Evolutionary conservation across 768 basidiomycete species (phyloP).

Genomic region (Trametes cingulata): DNA sequence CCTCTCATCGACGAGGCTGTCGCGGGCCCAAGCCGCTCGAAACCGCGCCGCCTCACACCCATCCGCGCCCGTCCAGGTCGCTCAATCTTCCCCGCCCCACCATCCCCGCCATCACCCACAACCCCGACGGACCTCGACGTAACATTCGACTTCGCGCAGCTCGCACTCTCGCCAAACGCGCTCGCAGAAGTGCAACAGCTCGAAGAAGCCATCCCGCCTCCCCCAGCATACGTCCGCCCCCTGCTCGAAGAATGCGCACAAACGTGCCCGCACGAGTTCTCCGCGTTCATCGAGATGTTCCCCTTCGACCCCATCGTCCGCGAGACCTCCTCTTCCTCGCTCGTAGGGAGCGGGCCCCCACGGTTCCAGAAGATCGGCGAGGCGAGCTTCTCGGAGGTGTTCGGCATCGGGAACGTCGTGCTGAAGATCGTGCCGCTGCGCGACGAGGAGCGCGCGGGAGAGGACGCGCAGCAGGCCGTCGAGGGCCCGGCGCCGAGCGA

Average conservation of each 20-base stretch:
- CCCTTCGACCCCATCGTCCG: slow-evolving; percentile 71
- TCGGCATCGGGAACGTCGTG: slow-evolving; percentile 86
- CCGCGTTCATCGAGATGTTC: slow-evolving; percentile 80
- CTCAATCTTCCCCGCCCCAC: slow-evolving; percentile 37
- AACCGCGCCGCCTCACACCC: slow-evolving; percentile 67
- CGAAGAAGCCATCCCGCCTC: slow-evolving; percentile 23
- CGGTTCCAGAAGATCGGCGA: slow-evolving; percentile 88
- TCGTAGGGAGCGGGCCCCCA: slow-evolving; percentile 25
- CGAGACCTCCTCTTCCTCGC: slow-evolving; percentile 25
- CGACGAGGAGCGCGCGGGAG: slow-evolving; percentile 41
- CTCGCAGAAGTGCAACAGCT: slow-evolving; percentile 18
- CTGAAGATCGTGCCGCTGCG: slow-evolving; percentile 84
- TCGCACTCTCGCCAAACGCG: slow-evolving; percentile 37
- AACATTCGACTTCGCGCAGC: slow-evolving; percentile 47
- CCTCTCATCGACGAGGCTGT: slow-evolving; percentile 4
- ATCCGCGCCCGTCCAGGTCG: slow-evolving; percentile 50
- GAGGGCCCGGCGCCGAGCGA: slow-evolving; percentile 73
- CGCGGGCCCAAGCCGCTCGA: slow-evolving; percentile 29
- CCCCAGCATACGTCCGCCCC: slow-evolving; percentile 57
- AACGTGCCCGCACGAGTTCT: slow-evolving; percentile 70
- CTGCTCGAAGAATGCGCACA: slow-evolving; percentile 76
- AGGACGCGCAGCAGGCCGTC: slow-evolving; percentile 29
- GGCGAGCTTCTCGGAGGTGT: slow-evolving; percentile 96
- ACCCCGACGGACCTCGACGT: slow-evolving; percentile 55
- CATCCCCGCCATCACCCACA: slow-evolving; percentile 55